Base-by-base conservation (phyloP, 164 flowering plant species). In the Nymphaea thermarum region DNA sequence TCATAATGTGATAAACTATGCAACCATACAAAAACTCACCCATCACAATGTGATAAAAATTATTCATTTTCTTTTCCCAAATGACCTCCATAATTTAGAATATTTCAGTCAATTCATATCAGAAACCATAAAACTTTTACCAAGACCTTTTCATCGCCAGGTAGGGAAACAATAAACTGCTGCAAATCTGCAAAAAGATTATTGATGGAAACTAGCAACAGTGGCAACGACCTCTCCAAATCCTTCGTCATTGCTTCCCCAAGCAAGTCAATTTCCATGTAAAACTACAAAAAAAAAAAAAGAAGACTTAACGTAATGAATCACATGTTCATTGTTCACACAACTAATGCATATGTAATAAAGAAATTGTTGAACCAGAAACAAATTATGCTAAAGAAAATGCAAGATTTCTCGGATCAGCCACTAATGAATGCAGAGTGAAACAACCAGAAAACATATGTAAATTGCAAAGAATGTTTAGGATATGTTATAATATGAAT, bases 141-240 rank as follows among this genome's bases (percentile, higher is more conserved):
- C 36, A 25, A 25, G 36, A 87, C 96, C 87, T 83, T 82, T 66
- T 59, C 72, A 17, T 45, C 63, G 72, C 80, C 79, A 75, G 81
- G 77, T 4, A 82, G 70, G 69, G 82, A 77, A 44, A 82, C 75
- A 69, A 86, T 77, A 51, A 91, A 79, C 65, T 82, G 80, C 78
- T 90, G 98, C 72, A 94, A 74, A 60, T 82, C 80, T 67, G 80
- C 79, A 76, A 94, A 88, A 59, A 90, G 74, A 64, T 70, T 82
- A 80, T 85, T 81, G 6, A 94, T 76, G 60, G 80, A 72, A 64
- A 73, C 73, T 77, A 94, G 74, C 64, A 90, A 73, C 5, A 80
- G 70, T 8, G 84, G 86, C 79, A 90, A 66, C 43, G 90, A 77
- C 76, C 79, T 84, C 70, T 82, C 86, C 25, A 88, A 87, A 76